phyloP scores from a whole-genome alignment of 148 eudicot genomes.

The Arctostaphylos glauca region DNA sequence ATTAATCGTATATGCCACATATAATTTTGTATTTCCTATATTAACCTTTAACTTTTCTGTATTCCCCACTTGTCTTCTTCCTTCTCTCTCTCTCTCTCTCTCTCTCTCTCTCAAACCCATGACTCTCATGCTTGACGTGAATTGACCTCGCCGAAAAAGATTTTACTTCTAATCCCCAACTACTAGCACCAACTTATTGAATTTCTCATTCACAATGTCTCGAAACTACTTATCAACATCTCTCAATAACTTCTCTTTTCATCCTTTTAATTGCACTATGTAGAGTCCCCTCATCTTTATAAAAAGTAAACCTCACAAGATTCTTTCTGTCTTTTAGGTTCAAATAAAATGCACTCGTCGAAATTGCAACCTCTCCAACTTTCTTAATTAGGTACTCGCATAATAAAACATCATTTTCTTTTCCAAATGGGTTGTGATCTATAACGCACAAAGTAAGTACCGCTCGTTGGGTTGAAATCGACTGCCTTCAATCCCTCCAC shows the following conservation, averaged over 20 bases:
- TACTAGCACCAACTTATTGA: background rate
- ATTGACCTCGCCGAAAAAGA: background rate
- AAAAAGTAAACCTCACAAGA: constrained; percentile 90
- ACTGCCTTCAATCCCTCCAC: constrained; percentile 75
- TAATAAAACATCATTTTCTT: constrained; percentile 71
- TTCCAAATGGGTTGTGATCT: constrained; percentile 90
- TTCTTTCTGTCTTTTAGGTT: constrained; percentile 91
- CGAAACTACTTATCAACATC: background rate
- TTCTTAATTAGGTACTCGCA: constrained; percentile 93
- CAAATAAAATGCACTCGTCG: constrained; percentile 86
- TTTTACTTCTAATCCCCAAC: background rate
- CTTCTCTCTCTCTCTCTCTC: no score
- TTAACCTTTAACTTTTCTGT: no score
- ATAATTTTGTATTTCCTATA: no score
- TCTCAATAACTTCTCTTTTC: constrained; percentile 62
- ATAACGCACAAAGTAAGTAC: constrained; percentile 91
- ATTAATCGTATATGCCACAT: no score
- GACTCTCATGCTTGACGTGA: background rate
- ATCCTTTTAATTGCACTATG: constrained; percentile 69
- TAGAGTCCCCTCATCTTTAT: constrained; percentile 89
- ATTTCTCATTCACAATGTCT: background rate
- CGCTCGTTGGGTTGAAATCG: constrained; percentile 88
- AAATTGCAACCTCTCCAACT: constrained; percentile 94
- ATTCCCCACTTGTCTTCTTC: no score
- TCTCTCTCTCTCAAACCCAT: no score